phyloP scores from a whole-genome alignment of 2,329 filamentous ascomycete species.

The Claviceps maximensis region DNA sequence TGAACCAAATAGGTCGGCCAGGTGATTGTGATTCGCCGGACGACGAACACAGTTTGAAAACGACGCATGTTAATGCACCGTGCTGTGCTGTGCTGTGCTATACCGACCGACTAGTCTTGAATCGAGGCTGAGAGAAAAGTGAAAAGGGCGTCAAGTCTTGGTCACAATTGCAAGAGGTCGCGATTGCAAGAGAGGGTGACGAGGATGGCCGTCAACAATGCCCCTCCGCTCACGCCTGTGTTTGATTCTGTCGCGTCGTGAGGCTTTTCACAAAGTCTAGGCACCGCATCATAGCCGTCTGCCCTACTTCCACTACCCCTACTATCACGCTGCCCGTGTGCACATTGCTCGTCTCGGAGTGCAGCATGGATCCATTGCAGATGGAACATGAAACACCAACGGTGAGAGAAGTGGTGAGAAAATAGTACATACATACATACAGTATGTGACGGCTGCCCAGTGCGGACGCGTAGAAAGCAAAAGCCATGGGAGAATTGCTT shows the following conservation, averaged over 20 bases:
- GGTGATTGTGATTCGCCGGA: too few relatives aligned
- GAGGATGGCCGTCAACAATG: too few relatives aligned
- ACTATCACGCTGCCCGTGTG: too few relatives aligned
- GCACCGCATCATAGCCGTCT: too few relatives aligned
- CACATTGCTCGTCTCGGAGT: not conserved
- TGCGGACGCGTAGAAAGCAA: not conserved
- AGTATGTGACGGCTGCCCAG: not conserved
- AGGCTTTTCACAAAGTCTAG: too few relatives aligned
- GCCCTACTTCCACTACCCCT: too few relatives aligned
- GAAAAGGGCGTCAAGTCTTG: not conserved
- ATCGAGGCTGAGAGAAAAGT: not conserved
- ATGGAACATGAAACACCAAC: not conserved
- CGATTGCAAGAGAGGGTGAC: too few relatives aligned
- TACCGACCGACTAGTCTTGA: too few relatives aligned
- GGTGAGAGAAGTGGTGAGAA: not conserved
- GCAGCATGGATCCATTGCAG: not conserved
- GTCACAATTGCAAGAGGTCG: not conserved
- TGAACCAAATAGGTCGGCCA: too few relatives aligned
- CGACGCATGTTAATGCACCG: not conserved
- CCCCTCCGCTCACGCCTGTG: too few relatives aligned
- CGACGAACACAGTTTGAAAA: not conserved
- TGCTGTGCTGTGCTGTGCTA: not conserved
- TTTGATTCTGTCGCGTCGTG: too few relatives aligned
- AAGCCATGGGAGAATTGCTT: not conserved
- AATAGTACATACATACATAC: too few relatives aligned